These are phyloP conservation scores for Fusarium sp. DNA, from an alignment of 2,329 filamentous ascomycete genomes.

Conservation along the genomic window DNA sequence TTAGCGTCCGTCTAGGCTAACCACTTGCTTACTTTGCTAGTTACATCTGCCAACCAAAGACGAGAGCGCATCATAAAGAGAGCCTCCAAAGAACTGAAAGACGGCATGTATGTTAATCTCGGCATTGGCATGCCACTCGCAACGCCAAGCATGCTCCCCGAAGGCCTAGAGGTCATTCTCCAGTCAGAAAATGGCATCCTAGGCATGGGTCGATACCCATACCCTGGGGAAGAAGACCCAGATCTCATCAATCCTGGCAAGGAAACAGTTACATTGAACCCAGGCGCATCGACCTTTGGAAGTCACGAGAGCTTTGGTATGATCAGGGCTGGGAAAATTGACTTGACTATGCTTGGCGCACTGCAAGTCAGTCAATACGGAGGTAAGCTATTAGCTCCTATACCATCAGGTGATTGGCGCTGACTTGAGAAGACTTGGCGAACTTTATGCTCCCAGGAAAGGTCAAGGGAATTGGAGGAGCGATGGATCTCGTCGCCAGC, in stretches of 20 bases:
- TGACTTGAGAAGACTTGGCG: conserved; percentile 70
- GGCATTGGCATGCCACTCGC: conserved; percentile 95
- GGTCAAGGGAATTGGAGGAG: conserved; percentile 91
- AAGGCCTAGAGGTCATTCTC: conserved; percentile 80
- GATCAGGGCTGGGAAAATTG: conserved; percentile 84
- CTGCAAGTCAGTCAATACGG: conserved; percentile 84
- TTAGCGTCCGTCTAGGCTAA: too few species aligned
- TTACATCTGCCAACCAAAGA: not conserved
- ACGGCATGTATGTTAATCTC: conserved; percentile 92
- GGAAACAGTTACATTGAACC: conserved; percentile 85
- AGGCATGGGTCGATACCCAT: conserved; percentile 76
- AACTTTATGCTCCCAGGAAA: conserved; percentile 95
- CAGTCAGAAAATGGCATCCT: conserved; percentile 85
- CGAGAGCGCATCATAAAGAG: conserved; percentile 75
- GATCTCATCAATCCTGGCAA: conserved; percentile 93
- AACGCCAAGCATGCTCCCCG: conserved; percentile 81
- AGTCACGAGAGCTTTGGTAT: conserved; percentile 85
- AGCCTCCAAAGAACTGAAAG: conserved; percentile 89
- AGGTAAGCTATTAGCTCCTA: not conserved
- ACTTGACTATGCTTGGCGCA: conserved; percentile 87
- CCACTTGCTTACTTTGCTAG: not conserved
- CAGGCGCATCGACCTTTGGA: conserved; percentile 82
- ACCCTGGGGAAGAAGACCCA: conserved; percentile 80
- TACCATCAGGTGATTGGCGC: rapidly evolving
- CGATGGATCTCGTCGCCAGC: conserved; percentile 93